Percentiles rank a stretch among this genome's conserved stretches.
phyloP scores from a whole-genome alignment of 495 filamentous ascomycete genomes.

The Entonaema liquescens region DNA sequence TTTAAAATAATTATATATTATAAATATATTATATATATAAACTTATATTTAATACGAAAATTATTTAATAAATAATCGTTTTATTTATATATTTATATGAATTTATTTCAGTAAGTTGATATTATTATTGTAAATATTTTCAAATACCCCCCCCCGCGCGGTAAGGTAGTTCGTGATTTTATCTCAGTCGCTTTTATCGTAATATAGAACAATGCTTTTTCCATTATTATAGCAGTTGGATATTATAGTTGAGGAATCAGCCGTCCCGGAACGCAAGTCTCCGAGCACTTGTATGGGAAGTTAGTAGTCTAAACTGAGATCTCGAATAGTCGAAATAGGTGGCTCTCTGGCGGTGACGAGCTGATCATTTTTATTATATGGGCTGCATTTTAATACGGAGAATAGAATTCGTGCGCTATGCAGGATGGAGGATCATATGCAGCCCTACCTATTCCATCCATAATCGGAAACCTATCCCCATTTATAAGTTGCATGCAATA shows the following conservation, averaged over 20 bases:
- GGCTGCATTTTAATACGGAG: slow-evolving; percentile 19
- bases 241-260: slow-evolving; percentile 13
- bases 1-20: too few relatives aligned
- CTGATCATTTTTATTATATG: slow-evolving; percentile 1
- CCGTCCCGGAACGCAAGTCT: slow-evolving; percentile 33
- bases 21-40: too few relatives aligned
- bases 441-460: slow-evolving; percentile 28
- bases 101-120: too few relatives aligned
- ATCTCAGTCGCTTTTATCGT: too few relatives aligned
- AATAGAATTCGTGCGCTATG: slow-evolving; percentile 28
- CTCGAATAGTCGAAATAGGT: slow-evolving; percentile 1
- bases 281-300: slow-evolving; percentile 28
- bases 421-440: slow-evolving; percentile 35
- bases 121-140: too few relatives aligned
- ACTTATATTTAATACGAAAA: too few relatives aligned
- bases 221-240: not conserved
- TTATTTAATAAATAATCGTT: too few relatives aligned
- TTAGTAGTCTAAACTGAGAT: slow-evolving; percentile 2
- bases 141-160: too few relatives aligned
- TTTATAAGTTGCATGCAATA: slow-evolving; percentile 7
- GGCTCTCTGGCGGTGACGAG: not conserved
- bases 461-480: slow-evolving; percentile 2
- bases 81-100: too few relatives aligned
- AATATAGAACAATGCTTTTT: not conserved
- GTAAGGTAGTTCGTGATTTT: not conserved